Evolutionary conservation across 257 asterid species (phyloP).

Genomic region (Lycium barbarum): DNA sequence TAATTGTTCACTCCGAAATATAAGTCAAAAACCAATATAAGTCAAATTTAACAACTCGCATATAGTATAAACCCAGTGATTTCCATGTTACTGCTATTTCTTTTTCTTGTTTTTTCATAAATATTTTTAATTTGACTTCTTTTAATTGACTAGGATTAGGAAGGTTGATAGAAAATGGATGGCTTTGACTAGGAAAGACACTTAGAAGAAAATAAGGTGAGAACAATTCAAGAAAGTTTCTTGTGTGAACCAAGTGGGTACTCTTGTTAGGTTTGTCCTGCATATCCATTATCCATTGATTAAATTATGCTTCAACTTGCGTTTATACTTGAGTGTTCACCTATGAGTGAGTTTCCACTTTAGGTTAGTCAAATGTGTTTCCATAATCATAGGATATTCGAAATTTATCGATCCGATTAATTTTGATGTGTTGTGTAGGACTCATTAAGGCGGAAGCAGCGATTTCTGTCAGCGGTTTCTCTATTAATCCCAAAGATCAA

Average conservation of each 20-base stretch:
- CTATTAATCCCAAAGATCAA: too few species aligned
- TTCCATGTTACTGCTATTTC: neutral
- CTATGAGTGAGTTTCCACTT: neutral
- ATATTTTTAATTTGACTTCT: neutral
- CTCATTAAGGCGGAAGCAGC: too few species aligned
- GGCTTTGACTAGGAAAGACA: slow-evolving; percentile 3
- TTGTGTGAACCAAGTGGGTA: neutral
- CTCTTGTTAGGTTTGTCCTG: neutral
- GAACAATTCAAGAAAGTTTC: neutral
- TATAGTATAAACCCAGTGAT: neutral
- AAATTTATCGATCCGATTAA: too few species aligned
- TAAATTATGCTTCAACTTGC: neutral
- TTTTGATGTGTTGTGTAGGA: too few species aligned
- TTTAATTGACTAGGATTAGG: neutral
- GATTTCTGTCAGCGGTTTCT: too few species aligned
- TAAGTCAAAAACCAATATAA: neutral
- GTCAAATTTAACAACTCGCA: neutral
- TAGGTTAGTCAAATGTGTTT: neutral
- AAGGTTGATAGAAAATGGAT: neutral
- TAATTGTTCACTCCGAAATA: too few species aligned
- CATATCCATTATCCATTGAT: neutral
- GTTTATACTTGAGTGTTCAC: neutral
- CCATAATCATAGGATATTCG: neutral
- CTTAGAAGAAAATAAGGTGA: neutral
- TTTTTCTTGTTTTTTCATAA: neutral